These are phyloP conservation scores for Colletotrichum abscissum DNA, from an alignment of 2,329 filamentous ascomycete species.

Conservation along the genomic window DNA sequence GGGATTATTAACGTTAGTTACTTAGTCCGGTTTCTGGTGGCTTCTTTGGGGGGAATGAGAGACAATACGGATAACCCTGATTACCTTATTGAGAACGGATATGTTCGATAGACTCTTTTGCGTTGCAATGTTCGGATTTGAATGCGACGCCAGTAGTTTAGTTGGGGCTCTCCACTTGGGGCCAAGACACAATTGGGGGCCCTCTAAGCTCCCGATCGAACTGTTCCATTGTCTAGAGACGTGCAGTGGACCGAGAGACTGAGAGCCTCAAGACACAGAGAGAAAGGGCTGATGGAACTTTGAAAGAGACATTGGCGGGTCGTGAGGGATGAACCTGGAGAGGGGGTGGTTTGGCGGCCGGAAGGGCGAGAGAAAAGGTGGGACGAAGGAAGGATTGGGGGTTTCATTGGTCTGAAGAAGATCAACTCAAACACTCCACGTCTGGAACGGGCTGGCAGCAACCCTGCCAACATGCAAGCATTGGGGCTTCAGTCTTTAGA, in stretches of 20 bases:
- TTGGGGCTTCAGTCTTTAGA: too few relatives aligned
- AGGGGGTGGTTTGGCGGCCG: neutral
- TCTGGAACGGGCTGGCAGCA: slow-evolving; percentile 26
- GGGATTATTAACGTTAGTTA: neutral
- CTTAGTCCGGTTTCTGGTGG: neutral
- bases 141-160: neutral
- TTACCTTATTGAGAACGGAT: neutral
- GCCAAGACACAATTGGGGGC: too few relatives aligned
- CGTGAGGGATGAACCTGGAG: slow-evolving; percentile 1
- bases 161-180: too few relatives aligned
- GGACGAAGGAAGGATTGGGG: slow-evolving; percentile 18
- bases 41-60: neutral
- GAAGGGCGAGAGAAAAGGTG: slow-evolving; percentile 16
- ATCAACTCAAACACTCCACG: slow-evolving; percentile 31
- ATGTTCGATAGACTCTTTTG: too few relatives aligned
- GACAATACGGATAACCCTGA: neutral
- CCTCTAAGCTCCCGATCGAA: neutral
- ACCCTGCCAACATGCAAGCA: slow-evolving; percentile 6
- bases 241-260: neutral
- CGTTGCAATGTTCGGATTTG: neutral
- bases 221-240: neutral
- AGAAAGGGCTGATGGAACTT: neutral
- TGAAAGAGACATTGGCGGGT: neutral
- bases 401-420: slow-evolving; percentile 31
- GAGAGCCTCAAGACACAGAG: neutral